Evolutionary conservation across 2,329 filamentous ascomycete species (phyloP), one percentile per base, ranked within the genome.

Genomic region (Colletotrichum sp.): DNA sequence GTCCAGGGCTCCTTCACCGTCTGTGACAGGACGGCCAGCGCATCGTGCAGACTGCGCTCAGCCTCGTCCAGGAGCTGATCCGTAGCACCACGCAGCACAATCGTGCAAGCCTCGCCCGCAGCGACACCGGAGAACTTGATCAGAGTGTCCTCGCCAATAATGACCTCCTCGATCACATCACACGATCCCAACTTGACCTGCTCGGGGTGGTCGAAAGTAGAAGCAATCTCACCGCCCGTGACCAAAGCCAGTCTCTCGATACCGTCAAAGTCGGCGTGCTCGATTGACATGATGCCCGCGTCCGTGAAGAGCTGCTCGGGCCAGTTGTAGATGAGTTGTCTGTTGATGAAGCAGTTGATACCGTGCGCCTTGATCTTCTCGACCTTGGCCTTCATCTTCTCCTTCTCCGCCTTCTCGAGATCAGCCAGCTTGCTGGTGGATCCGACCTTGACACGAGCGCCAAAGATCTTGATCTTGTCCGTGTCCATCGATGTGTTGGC

Each of bases 321-420:
- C 97, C 97, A 99, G 90, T 99, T 99, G 91, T 99, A 99, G 88
- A 99, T 99, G 78, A 99, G 92, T 86, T 99, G 97, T 81, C 97
- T 91, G 91, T 99, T 99, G 86, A 99, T 98, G 87, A 99, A 99
- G 90, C 97, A 99, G 91, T 99, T 99, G 88, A 99, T 98, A 76
- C 97, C 97, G 83, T 99, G 97, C 63, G 95, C 92, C 92, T 99
- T 99, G 89, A 99, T 99, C 87, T 95, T 96, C 78, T 99, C 97
- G 62, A 99, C 97, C 91, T 99, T 99, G 79, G 95, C 94, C 90
- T 96, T 98, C 97, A 99, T 99, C 93, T 99, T 99, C 82, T 99
- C 97, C 82, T 95, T 94, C 89, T 99, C 97, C 8, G 97, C 97
- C 91, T 98, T 98, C 87, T 99, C 97, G 71, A 99, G 90, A 82